Percentiles rank a stretch among this genome's conserved stretches.
These are phyloP conservation scores for Colletotrichum graminicola DNA, from an alignment of 2,329 filamentous ascomycete genomes.

Conservation along the genomic window DNA sequence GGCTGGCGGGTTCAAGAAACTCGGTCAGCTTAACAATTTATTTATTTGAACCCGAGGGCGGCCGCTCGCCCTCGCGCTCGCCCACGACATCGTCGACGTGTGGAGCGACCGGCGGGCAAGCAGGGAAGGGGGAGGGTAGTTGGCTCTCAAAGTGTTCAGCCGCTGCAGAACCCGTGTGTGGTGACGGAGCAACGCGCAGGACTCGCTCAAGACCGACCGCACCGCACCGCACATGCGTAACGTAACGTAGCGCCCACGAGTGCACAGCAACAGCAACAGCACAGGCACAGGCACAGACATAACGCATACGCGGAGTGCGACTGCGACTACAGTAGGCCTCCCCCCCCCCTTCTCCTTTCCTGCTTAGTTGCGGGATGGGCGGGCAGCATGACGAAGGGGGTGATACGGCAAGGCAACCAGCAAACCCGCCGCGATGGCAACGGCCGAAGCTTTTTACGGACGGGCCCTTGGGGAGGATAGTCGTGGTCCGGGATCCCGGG, in stretches of 20 bases:
- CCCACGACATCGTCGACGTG: not conserved
- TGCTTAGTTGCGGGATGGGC: not conserved
- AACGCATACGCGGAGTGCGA: not conserved
- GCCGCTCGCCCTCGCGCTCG: not conserved
- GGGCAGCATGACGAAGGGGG: not conserved
- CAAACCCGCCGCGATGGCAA: not conserved
- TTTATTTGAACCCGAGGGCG: constrained; percentile 17
- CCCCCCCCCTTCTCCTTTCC: not conserved
- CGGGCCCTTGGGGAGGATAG: not conserved
- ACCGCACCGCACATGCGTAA: not conserved
- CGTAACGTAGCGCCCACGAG: not conserved
- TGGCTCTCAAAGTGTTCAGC: constrained; percentile 20
- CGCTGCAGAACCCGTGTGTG: constrained; percentile 39
- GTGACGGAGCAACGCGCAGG: constrained; percentile 13
- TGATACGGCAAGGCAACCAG: not conserved
- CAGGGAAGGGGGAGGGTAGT: not conserved
- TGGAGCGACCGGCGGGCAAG: not conserved
- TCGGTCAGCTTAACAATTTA: constrained; percentile 30
- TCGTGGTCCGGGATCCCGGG: constrained; percentile 8
- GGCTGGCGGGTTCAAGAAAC: not conserved
- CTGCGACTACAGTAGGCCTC: not conserved
- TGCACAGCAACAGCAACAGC: not conserved
- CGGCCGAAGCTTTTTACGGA: constrained; percentile 5
- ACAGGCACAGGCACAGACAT: not conserved
- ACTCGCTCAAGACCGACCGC: not conserved